Evolutionary conservation across 768 basidiomycete species (phyloP), one percentile per base, ranked within the genome.

Genomic region (Crepidotus variabilis): DNA sequence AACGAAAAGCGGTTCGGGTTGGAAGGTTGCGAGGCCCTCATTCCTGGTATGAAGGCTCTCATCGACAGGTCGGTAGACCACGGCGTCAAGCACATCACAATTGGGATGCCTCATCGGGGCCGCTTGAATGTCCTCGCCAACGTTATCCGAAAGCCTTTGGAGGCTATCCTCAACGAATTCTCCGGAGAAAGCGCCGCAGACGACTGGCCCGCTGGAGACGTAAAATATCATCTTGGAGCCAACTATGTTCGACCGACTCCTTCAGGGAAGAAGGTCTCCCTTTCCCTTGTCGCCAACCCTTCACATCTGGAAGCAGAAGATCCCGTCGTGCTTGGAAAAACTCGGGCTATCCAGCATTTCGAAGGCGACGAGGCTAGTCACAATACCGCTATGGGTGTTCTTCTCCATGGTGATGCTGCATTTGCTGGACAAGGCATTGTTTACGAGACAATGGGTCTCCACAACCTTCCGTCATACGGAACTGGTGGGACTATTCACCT

Each of bases 1-100:
- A 99, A 98, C 75, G 97, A 99, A 79, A 99, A 99, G 75, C 90
- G 97, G 48, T 99, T 99, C 73, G 97, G 97, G 72, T 83, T 99
- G 45, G 97, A 99, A 73, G 97, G 97, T 54, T 97, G 94, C 72
- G 97, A 99, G 74, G 84, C 93, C 24, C 87, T 99, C 63, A 90
- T 98, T 64, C 97, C 97, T 24, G 97, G 97, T 52, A 99, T 99
- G 97, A 99, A 99, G 76, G 97, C 96, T 1, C 86, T 99, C 68
- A 97, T 99, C 60, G 97, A 99, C 71, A 89, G 94, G 60, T 97
- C 95, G 18, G 97, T 99, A 62, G 97, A 99, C 63, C 81, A 90
- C 61, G 97, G 97, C 51, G 88, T 97, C 64, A 96, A 96, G 74
- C 85, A 93, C 67, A 88, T 98, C 71, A 96, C 94, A 52, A 93